Evolutionary conservation across 2,329 filamentous ascomycete species (phyloP).

Genomic region (Aureobasidium melanogenum): DNA sequence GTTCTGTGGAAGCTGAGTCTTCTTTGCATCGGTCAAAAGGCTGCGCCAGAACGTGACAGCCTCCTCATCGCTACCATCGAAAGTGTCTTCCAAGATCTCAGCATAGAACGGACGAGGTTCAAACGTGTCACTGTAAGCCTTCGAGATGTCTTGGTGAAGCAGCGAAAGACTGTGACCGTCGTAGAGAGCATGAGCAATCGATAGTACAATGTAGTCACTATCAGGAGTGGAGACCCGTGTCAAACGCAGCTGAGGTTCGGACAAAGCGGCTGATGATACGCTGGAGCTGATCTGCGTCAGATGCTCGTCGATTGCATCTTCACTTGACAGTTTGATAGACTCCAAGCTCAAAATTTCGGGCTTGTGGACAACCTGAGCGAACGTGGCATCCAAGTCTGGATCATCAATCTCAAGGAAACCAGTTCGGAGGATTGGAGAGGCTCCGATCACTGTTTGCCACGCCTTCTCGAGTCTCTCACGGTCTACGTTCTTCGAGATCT

Average conservation of each 20-base stretch:
- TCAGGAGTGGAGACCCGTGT: conserved; percentile 27
- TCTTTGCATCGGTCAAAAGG: conserved; percentile 48
- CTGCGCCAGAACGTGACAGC: conserved; percentile 61
- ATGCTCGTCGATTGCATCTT: conserved; percentile 15
- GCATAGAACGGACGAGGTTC: conserved; percentile 41
- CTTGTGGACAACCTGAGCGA: conserved; percentile 46
- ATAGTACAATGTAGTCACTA: conserved; percentile 48
- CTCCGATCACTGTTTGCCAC: conserved; percentile 51
- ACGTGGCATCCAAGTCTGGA: conserved; percentile 45
- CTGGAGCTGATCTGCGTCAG: conserved; percentile 27
- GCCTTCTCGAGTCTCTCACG: conserved; percentile 48
- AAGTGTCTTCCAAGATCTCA: conserved; percentile 46
- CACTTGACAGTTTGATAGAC: conserved; percentile 15
- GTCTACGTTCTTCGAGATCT: conserved; percentile 49
- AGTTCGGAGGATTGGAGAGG: conserved; percentile 66
- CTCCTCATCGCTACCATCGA: conserved; percentile 38
- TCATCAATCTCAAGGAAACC: conserved; percentile 60
- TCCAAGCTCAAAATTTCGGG: conserved; percentile 18
- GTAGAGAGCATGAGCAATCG: conserved; percentile 79
- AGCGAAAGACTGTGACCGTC: conserved; percentile 77
- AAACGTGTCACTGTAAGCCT: conserved; percentile 49
- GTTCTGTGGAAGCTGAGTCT: conserved; percentile 30
- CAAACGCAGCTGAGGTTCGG: conserved; percentile 27
- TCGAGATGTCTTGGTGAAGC: conserved; percentile 60
- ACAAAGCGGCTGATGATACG: conserved; percentile 15